Conservation (phyloP, 2,329 filamentous ascomycete genomes). For the Lasiodiplodia gonubiensis region DNA sequence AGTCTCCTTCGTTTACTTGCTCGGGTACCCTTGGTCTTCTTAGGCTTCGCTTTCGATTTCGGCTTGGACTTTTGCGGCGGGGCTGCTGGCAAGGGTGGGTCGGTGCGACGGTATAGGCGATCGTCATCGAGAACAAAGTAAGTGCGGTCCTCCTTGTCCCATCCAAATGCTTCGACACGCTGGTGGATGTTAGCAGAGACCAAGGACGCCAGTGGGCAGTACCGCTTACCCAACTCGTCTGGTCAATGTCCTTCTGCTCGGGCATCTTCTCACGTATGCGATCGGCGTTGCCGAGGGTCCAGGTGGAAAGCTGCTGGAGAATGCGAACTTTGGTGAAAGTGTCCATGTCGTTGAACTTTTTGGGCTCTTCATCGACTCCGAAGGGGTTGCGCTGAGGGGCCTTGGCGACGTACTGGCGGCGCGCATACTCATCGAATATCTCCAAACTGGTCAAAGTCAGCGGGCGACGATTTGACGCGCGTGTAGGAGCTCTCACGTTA, state of each 20-base stretch:
- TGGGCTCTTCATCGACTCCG: slow-evolving; percentile 74
- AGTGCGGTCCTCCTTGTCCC: slow-evolving; percentile 83
- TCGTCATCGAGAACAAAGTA: slow-evolving; percentile 96
- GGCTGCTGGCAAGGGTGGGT: slow-evolving; percentile 66
- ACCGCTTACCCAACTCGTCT: slow-evolving; percentile 78
- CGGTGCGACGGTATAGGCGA: slow-evolving; percentile 85
- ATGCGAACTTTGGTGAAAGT: slow-evolving; percentile 81
- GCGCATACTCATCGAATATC: slow-evolving; percentile 90
- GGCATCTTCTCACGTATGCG: slow-evolving; percentile 85
- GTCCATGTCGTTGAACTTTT: slow-evolving; percentile 80
- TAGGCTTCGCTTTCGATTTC: slow-evolving; percentile 69
- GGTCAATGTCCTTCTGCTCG: slow-evolving; percentile 79
- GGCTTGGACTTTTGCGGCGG: slow-evolving; percentile 61
- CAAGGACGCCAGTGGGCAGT: neutral
- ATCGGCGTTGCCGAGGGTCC: slow-evolving; percentile 87
- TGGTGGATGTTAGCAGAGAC: slow-evolving; percentile 35
- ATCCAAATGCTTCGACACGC: slow-evolving; percentile 81
- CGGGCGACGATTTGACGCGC: slow-evolving; percentile 10
- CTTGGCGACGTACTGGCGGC: slow-evolving; percentile 85
- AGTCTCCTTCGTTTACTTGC: slow-evolving; percentile 74
- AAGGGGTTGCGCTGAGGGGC: slow-evolving; percentile 83
- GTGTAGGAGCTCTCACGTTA: slow-evolving; percentile 69
- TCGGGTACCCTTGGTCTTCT: slow-evolving; percentile 62
- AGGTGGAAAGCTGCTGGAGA: slow-evolving; percentile 86
- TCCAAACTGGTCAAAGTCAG: slow-evolving; percentile 66